Conservation (phyloP, 306 rosid genomes). For the Acacia crassicarpa region DNA sequence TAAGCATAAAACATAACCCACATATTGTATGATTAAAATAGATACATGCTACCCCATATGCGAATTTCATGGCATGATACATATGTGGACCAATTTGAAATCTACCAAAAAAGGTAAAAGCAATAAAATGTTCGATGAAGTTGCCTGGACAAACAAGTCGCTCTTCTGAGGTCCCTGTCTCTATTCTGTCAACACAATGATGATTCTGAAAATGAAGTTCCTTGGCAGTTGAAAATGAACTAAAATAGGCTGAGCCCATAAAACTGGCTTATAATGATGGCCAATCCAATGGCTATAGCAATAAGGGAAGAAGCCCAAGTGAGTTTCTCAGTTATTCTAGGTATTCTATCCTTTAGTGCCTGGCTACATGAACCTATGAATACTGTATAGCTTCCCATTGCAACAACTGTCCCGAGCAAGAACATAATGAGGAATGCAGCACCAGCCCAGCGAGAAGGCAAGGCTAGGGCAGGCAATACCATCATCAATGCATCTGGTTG, state of each 20-base stretch:
- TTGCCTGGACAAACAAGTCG: slow-evolving; percentile 37
- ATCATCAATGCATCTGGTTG: slow-evolving; percentile 99
- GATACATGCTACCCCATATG: background rate
- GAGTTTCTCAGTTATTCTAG: slow-evolving; percentile 94
- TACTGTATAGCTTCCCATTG: slow-evolving; percentile 97
- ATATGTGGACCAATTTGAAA: slow-evolving; percentile 19
- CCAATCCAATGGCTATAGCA: slow-evolving; percentile 83
- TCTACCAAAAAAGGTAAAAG: slow-evolving; percentile 13
- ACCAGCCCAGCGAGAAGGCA: slow-evolving; percentile 93
- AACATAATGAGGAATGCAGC: slow-evolving; percentile 95
- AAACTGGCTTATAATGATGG: slow-evolving; percentile 87
- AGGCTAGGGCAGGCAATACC: slow-evolving; percentile 92
- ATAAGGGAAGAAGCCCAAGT: slow-evolving; percentile 96
- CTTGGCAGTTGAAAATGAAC: background rate
- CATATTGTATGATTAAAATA: background rate
- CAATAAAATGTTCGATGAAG: slow-evolving; percentile 19
- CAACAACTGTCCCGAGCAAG: slow-evolving; percentile 83
- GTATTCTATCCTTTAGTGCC: slow-evolving; percentile 84
- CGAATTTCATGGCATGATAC: slow-evolving; percentile 19
- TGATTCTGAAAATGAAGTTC: slow-evolving; percentile 4
- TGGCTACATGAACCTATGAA: slow-evolving; percentile 87
- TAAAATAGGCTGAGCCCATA: slow-evolving; percentile 84
- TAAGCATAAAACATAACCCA: background rate
- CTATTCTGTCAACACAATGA: background rate
- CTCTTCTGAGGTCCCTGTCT: slow-evolving; percentile 27